A percentile compares a stretch with the other conserved stretches of the same genome.
Evolutionary conservation across 2,329 filamentous ascomycete genomes (phyloP).

Genomic region (Rhexocercosporidium sp.): DNA sequence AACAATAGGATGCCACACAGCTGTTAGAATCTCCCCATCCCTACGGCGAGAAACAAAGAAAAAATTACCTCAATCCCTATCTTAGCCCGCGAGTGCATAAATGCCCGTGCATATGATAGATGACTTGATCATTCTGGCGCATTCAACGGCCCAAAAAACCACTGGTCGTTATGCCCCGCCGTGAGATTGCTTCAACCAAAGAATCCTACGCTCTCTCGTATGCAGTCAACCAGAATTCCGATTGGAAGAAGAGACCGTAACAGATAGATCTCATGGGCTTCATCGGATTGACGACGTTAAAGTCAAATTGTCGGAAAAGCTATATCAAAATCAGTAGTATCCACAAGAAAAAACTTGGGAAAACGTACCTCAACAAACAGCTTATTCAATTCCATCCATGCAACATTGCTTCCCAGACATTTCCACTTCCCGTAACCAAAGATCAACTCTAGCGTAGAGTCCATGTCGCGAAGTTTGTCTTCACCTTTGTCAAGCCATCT

Average conservation of each 20-base stretch:
- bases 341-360: neutral
- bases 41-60: too few species aligned
- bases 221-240: slow-evolving; percentile 16
- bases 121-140: too few species aligned
- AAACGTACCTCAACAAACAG: slow-evolving; percentile 52
- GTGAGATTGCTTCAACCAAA: neutral
- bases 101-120: too few species aligned
- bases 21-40: too few species aligned
- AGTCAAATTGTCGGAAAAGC: slow-evolving; percentile 23
- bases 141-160: too few species aligned
- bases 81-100: too few species aligned
- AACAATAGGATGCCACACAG: too few species aligned
- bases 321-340: slow-evolving; percentile 3
- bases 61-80: too few species aligned
- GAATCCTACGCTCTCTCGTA: slow-evolving; percentile 3
- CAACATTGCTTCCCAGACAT: slow-evolving; percentile 54
- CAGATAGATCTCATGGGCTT: slow-evolving; percentile 15
- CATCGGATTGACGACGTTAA: slow-evolving; percentile 17
- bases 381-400: slow-evolving; percentile 56
- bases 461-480: slow-evolving; percentile 42
- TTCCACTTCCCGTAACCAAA: slow-evolving; percentile 52
- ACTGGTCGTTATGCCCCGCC: too few species aligned
- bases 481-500: slow-evolving; percentile 50
- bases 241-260: slow-evolving; percentile 15
- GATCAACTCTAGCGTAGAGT: slow-evolving; percentile 48